phyloP scores from a whole-genome alignment of 78 protist species.

The Emiliania huxleyi region DNA sequence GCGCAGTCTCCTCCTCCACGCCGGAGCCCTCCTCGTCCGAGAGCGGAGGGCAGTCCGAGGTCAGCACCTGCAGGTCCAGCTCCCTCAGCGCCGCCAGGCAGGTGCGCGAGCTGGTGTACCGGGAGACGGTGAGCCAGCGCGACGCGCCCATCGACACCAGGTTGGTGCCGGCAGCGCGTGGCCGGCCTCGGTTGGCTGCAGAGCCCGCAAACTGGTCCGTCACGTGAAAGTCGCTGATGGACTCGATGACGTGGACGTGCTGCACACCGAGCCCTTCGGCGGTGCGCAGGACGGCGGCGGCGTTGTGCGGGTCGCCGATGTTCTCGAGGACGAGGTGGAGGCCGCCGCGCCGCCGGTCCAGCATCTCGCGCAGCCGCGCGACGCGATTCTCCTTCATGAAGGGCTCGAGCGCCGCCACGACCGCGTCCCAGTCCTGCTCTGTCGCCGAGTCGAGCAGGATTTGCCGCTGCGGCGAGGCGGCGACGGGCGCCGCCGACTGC shows the following conservation, averaged over 20 bases:
- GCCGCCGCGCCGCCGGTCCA: neutral
- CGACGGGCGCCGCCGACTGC: neutral
- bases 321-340: neutral
- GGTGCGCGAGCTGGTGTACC: neutral
- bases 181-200: too few species aligned
- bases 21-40: neutral
- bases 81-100: neutral
- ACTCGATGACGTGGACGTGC: neutral
- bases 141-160: neutral
- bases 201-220: too few species aligned
- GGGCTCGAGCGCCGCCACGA: neutral
- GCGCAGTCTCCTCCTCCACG: neutral
- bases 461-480: neutral
- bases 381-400: neutral
- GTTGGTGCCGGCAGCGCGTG: neutral
- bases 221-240: neutral
- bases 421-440: neutral
- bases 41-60: neutral
- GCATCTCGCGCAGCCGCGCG: neutral
- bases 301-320: neutral
- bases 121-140: neutral
- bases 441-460: neutral
- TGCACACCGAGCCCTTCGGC: conserved; percentile 21
- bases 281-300: neutral
- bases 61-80: neutral